phyloP scores from a whole-genome alignment of 176 grass and related monocot genomes.

The Aegilops sharonensis region DNA sequence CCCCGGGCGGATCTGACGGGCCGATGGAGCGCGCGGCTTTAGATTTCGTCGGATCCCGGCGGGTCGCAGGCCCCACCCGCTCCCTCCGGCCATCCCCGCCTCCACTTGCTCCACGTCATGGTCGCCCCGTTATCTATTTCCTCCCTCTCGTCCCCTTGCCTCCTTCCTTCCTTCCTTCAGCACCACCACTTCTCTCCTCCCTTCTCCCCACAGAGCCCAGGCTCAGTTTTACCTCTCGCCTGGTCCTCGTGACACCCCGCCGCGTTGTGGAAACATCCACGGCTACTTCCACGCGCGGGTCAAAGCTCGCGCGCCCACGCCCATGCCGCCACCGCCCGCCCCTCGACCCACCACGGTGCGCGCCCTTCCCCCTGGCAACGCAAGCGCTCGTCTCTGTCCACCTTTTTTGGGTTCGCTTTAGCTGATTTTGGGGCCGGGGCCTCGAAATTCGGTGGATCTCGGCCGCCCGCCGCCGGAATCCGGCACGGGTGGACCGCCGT shows the following conservation, averaged over 20 bases:
- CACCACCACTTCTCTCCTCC: background rate
- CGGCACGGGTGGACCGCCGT: background rate
- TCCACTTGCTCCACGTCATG: slow-evolving; percentile 77
- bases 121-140: background rate
- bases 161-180: background rate
- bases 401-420: background rate
- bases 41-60: slow-evolving; percentile 58
- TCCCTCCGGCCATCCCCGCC: slow-evolving; percentile 33
- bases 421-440: background rate
- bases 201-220: background rate
- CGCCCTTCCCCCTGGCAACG: background rate
- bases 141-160: background rate
- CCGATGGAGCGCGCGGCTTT: slow-evolving; percentile 58
- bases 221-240: background rate
- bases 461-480: slow-evolving; percentile 1
- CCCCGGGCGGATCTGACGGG: slow-evolving; percentile 18
- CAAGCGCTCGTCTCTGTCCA: background rate
- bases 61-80: slow-evolving; percentile 13
- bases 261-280: background rate
- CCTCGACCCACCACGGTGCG: slow-evolving; percentile 20
- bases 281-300: background rate
- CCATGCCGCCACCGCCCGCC: background rate
- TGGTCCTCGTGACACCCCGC: background rate
- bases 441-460: slow-evolving; percentile 15
- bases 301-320: background rate